Evolutionary conservation across 2,329 filamentous ascomycete genomes (phyloP).

Genomic region (Zymoseptoria pseudotritici): DNA sequence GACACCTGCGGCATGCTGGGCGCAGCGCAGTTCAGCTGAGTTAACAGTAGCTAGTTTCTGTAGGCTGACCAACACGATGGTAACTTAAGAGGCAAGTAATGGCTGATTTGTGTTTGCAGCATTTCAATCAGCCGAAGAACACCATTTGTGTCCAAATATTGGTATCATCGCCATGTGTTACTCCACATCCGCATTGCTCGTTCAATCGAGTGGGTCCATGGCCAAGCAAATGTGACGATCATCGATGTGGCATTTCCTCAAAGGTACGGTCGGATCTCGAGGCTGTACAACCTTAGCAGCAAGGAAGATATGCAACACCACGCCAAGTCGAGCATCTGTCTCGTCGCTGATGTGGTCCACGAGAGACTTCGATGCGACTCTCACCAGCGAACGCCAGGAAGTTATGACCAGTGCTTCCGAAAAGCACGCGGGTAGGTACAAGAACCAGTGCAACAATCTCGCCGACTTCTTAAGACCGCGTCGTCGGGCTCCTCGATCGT

Average conservation of each 20-base stretch:
- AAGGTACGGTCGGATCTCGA: neutral
- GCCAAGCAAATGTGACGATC: neutral
- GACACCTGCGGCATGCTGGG: neutral
- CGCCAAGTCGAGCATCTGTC: too few relatives aligned
- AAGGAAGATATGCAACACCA: neutral
- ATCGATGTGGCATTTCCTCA: neutral
- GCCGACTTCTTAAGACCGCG: neutral
- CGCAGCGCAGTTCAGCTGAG: neutral
- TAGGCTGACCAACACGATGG: neutral
- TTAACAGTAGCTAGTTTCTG: neutral
- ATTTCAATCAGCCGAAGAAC: neutral
- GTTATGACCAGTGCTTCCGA: neutral
- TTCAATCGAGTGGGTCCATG: neutral
- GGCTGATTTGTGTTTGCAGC: neutral
- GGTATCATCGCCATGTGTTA: neutral
- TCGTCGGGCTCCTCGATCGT: neutral
- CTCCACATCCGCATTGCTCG: neutral
- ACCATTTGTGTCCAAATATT: neutral
- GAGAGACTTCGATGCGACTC: neutral
- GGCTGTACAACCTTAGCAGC: neutral
- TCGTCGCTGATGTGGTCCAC: neutral
- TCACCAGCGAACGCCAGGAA: neutral
- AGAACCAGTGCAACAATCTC: neutral
- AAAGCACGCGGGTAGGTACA: neutral
- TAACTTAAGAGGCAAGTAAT: neutral